These are phyloP conservation scores for Scleroderma citrinum DNA, from an alignment of 768 basidiomycete genomes.

Conservation along the genomic window DNA sequence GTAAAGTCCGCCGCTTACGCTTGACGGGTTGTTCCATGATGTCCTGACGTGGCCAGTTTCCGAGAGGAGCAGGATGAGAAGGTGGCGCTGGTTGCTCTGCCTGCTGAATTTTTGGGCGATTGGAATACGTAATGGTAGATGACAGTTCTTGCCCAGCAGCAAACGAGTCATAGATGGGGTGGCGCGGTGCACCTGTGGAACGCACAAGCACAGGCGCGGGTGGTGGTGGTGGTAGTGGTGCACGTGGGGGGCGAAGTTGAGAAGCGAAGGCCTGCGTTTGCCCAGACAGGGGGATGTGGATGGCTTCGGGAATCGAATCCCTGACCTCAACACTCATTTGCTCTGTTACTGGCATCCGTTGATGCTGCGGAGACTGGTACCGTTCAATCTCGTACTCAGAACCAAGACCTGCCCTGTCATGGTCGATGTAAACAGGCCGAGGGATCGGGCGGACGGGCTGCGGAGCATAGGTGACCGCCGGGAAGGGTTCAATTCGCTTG, in stretches of 20 bases:
- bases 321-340: constrained; percentile 13
- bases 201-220: constrained; percentile 10
- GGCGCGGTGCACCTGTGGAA: constrained; percentile 5
- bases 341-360: constrained; percentile 11
- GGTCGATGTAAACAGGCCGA: constrained; percentile 23
- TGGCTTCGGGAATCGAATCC: constrained; percentile 20
- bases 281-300: constrained; percentile 12
- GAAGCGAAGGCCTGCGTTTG: neutral
- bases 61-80: constrained; percentile 35
- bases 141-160: constrained; percentile 6
- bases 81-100: constrained; percentile 7
- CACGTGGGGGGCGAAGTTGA: constrained; percentile 8
- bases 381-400: constrained; percentile 46
- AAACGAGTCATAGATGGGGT: constrained; percentile 9
- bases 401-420: constrained; percentile 33
- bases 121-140: constrained; percentile 30
- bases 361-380: constrained; percentile 21
- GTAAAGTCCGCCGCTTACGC: constrained; percentile 1
- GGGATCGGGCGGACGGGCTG: constrained; percentile 36
- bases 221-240: constrained; percentile 12
- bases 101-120: constrained; percentile 20
- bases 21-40: constrained; percentile 22
- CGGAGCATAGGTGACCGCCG: constrained; percentile 38
- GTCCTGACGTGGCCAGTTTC: constrained; percentile 50
- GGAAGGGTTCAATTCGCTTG: constrained; percentile 17